Percentiles rank a stretch among this genome's conserved stretches.
These are phyloP conservation scores for Marchantia paleacea DNA, from an alignment of 225 moss, liverwort and hornwort genomes.

Conservation along the genomic window DNA sequence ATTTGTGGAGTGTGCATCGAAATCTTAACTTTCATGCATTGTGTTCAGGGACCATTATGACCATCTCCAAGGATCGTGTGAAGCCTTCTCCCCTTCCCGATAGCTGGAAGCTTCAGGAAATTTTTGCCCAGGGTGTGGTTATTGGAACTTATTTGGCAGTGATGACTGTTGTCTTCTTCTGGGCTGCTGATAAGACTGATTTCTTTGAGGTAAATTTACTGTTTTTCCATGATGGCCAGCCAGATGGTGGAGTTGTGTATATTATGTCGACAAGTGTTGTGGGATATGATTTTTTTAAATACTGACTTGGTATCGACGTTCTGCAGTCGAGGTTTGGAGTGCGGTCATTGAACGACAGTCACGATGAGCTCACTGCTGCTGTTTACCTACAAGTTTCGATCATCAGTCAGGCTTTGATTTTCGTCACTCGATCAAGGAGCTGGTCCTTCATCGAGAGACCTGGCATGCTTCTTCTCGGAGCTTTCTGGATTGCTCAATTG, in stretches of 20 bases:
- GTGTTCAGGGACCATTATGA: conserved; percentile 64
- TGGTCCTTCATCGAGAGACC: conserved; percentile 67
- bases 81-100: conserved; percentile 67
- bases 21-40: conserved; percentile 10
- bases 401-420: conserved; percentile 42
- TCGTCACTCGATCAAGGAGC: conserved; percentile 41
- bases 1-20: too few relatives aligned
- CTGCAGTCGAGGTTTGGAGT: conserved; percentile 15
- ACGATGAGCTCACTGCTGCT: conserved; percentile 46
- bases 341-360: not conserved
- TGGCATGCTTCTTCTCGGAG: conserved; percentile 49
- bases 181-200: conserved; percentile 20
- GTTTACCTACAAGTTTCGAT: conserved; percentile 66
- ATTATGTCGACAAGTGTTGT: too few relatives aligned
- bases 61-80: conserved; percentile 69
- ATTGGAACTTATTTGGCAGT: conserved; percentile 57
- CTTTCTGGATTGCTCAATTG: conserved; percentile 48
- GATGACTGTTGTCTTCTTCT: conserved; percentile 55
- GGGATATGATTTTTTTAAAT: too few relatives aligned
- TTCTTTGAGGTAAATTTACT: conserved; percentile 21
- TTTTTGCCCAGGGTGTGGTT: conserved; percentile 55
- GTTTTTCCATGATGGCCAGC: not conserved
- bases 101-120: conserved; percentile 63
- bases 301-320: not conserved
- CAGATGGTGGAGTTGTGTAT: not conserved